Evolutionary conservation across 768 basidiomycete genomes (phyloP).

Genomic region (Multifurca ochricompacta): DNA sequence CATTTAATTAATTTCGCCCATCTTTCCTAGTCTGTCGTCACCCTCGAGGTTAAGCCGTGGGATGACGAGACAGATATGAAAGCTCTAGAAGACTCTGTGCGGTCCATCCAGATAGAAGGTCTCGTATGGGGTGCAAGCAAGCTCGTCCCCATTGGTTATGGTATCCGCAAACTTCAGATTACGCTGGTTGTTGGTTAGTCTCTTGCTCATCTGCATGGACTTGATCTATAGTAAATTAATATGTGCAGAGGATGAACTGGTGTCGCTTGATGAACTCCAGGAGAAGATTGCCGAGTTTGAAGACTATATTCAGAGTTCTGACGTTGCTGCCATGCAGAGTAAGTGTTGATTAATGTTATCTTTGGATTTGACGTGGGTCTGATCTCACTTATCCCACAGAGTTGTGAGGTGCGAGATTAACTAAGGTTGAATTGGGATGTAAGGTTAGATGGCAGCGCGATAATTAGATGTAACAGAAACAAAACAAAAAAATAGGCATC

Average conservation of each 20-base stretch:
- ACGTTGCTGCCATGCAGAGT: slow-evolving; percentile 95
- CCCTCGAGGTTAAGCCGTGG: slow-evolving; percentile 98
- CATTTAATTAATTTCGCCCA: slow-evolving; percentile 7
- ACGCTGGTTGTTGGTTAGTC: slow-evolving; percentile 42
- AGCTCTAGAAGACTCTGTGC: slow-evolving; percentile 73
- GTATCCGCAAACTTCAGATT: slow-evolving; percentile 88
- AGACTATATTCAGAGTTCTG: slow-evolving; percentile 85
- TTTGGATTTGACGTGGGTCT: background rate
- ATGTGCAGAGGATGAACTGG: slow-evolving; percentile 81
- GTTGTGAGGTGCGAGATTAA: slow-evolving; percentile 37
- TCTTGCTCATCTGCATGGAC: background rate
- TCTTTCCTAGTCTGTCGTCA: slow-evolving; percentile 79
- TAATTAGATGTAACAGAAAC: too few species aligned
- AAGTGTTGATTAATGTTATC: slow-evolving; percentile 19
- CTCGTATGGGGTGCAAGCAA: slow-evolving; percentile 95
- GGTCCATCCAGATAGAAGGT: slow-evolving; percentile 81
- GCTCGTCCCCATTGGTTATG: slow-evolving; percentile 87
- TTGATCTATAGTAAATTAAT: slow-evolving; percentile 32
- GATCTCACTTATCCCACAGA: slow-evolving; percentile 17
- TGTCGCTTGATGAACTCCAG: slow-evolving; percentile 89
- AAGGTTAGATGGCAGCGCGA: background rate
- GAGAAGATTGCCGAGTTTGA: slow-evolving; percentile 82
- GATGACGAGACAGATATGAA: slow-evolving; percentile 98
- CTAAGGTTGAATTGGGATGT: background rate
- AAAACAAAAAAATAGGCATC: too few species aligned